Conservation (phyloP, 352 stramenopile species). For the Sclerospora graminicola region DNA sequence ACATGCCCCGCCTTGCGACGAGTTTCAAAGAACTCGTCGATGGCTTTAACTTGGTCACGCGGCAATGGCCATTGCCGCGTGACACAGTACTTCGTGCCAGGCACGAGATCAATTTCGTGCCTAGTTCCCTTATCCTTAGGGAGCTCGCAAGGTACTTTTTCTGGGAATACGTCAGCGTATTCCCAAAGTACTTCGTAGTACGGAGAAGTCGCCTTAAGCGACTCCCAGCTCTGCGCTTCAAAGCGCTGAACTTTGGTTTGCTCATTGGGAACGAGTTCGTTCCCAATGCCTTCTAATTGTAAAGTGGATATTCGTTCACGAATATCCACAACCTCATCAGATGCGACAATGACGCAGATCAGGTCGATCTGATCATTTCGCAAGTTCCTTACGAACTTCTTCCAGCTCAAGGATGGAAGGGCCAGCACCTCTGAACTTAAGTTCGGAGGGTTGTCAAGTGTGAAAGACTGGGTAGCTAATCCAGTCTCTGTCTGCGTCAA, state of each 20-base stretch:
- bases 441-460: too few species aligned
- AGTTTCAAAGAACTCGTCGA: background rate
- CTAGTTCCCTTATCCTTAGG: background rate
- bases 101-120: slow-evolving; percentile 1
- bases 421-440: too few species aligned
- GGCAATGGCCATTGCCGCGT: background rate
- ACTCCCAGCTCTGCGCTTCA: slow-evolving; percentile 1
- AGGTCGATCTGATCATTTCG: too few species aligned
- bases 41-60: background rate
- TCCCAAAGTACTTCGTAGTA: background rate
- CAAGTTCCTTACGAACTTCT: too few species aligned
- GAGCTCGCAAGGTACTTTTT: background rate
- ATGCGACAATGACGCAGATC: too few species aligned
- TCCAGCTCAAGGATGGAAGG: too few species aligned
- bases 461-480: too few species aligned
- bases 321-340: too few species aligned
- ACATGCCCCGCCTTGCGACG: background rate
- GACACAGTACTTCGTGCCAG: background rate
- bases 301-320: too few species aligned
- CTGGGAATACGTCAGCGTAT: background rate
- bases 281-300: too few species aligned
- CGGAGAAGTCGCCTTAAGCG: background rate
- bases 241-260: background rate
- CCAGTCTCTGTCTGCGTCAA: too few species aligned
- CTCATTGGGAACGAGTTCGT: background rate